Evolutionary conservation across 805 yeast species (phyloP), one percentile per base, ranked within the genome.

Genomic region (Candida boleticola): DNA sequence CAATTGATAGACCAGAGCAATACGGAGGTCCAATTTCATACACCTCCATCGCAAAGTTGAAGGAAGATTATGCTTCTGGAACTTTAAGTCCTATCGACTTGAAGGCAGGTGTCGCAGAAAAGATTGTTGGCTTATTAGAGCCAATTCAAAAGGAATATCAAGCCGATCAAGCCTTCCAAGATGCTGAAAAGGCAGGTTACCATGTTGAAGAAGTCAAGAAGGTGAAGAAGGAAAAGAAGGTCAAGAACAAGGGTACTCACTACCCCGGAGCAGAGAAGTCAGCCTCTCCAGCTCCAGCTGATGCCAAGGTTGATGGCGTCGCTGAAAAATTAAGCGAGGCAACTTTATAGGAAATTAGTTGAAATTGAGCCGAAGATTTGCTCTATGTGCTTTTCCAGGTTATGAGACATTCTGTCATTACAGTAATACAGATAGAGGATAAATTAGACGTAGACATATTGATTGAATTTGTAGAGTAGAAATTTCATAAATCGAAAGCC

Each of bases 1-100:
- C 64, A 61, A 80, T 93, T 53, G 80, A 85, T 57, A 85, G 99
- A 68, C 97, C 97, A 37, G 99, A 93, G 64, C 83, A 93, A 68
- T 93, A 88, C 63, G 99, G 99, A 53, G 99, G 99, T 39, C 84
- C 95, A 52, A 74, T 93, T 44, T 72, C 83, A 37, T 93, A 80
- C 77, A 60, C 59, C 32, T 72, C 86, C 16, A 71, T 88, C 52
- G 89, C 79, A 16, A 77, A 79, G 29, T 71, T 93, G 56, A 83
- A 84, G 60, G 67, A 68, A 29, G 96, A 85, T 52, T 93, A 76
- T 67, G 83, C 77, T 35, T 74, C 76, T 23, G 86, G 85, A 61
- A 79, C 79, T 60, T 76, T 93, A 54, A 77, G 93, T 29, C 98
- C 99, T 23, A 93, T 89, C 23, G 99, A 93, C 65, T 82, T 93